Conservation (phyloP, 106 monocot species). For the Dendrobium chrysotoxum region DNA sequence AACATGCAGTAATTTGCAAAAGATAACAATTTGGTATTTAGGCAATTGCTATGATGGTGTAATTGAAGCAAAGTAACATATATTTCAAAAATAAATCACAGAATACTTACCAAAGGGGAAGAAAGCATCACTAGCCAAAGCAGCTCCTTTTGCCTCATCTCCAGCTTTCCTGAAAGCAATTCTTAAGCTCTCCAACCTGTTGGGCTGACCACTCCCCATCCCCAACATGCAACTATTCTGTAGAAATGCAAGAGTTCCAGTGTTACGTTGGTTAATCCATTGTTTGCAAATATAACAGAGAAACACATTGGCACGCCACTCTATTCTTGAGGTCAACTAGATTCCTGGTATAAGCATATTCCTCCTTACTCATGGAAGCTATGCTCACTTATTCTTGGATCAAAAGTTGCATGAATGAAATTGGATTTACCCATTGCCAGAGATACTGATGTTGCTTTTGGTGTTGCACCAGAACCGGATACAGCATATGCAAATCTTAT, state of each 20-base stretch:
- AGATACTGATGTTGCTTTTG: too few species aligned
- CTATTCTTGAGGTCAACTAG: not conserved
- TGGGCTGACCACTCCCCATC: conserved; percentile 99
- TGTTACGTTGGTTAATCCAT: not conserved
- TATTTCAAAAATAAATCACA: not conserved
- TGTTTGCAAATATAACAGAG: not conserved
- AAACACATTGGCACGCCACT: not conserved
- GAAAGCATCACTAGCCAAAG: conserved; percentile 95
- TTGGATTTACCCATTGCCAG: too few species aligned
- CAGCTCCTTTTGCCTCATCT: conserved; percentile 85
- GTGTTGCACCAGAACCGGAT: too few species aligned
- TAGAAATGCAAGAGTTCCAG: not conserved
- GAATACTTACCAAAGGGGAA: conserved; percentile 81
- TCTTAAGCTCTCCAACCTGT: conserved; percentile 75
- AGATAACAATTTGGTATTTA: not conserved
- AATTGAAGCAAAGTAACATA: not conserved
- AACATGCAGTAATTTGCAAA: not conserved
- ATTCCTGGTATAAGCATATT: not conserved
- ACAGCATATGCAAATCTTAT: too few species aligned
- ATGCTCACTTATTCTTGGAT: too few species aligned
- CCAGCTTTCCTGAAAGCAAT: conserved; percentile 96
- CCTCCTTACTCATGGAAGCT: not conserved
- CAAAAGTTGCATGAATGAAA: too few species aligned
- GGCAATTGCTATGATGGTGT: not conserved
- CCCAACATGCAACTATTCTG: conserved; percentile 96